phyloP scores from a whole-genome alignment of 352 stramenopile species.

The Phytophthora sojae region DNA sequence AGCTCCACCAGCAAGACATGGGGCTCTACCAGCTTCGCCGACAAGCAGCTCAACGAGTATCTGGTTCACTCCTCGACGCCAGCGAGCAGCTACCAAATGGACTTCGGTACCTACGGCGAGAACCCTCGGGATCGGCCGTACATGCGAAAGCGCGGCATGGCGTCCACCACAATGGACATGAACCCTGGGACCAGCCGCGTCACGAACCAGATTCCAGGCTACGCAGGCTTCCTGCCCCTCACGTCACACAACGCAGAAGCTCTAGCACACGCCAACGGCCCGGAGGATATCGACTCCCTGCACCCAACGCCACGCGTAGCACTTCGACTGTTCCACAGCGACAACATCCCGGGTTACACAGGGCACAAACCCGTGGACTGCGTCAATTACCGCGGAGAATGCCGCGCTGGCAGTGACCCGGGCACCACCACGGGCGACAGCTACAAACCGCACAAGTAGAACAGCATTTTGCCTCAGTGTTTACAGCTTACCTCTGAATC shows the following conservation, averaged over 20 bases:
- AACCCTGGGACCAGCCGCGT: slow-evolving; percentile 71
- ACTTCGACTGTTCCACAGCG: slow-evolving; percentile 79
- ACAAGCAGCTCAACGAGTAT: slow-evolving; percentile 31
- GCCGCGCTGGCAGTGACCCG: slow-evolving; percentile 59
- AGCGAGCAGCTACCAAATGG: slow-evolving; percentile 73
- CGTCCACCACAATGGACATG: slow-evolving; percentile 78
- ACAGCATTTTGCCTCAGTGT: slow-evolving; percentile 4
- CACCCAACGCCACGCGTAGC: slow-evolving; percentile 47
- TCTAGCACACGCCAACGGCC: slow-evolving; percentile 61
- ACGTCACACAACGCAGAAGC: slow-evolving; percentile 69
- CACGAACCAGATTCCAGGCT: slow-evolving; percentile 86
- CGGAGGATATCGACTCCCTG: slow-evolving; percentile 27
- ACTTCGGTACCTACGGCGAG: slow-evolving; percentile 76
- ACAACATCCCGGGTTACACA: slow-evolving; percentile 87
- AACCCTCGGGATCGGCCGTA: slow-evolving; percentile 72
- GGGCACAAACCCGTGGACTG: slow-evolving; percentile 82
- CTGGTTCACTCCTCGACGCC: slow-evolving; percentile 69
- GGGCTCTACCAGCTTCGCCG: slow-evolving; percentile 25
- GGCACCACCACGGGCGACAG: slow-evolving; percentile 70
- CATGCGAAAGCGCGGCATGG: slow-evolving; percentile 81
- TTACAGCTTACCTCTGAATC: slow-evolving; percentile 16
- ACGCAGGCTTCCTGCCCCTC: slow-evolving; percentile 73
- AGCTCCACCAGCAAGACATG: slow-evolving; percentile 21
- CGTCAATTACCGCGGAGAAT: slow-evolving; percentile 83
- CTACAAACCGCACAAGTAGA: slow-evolving; percentile 66